Percentiles rank a stretch among this genome's conserved stretches.
Evolutionary conservation across 2,329 filamentous ascomycete species (phyloP).

Genomic region (Colletotrichum musae): DNA sequence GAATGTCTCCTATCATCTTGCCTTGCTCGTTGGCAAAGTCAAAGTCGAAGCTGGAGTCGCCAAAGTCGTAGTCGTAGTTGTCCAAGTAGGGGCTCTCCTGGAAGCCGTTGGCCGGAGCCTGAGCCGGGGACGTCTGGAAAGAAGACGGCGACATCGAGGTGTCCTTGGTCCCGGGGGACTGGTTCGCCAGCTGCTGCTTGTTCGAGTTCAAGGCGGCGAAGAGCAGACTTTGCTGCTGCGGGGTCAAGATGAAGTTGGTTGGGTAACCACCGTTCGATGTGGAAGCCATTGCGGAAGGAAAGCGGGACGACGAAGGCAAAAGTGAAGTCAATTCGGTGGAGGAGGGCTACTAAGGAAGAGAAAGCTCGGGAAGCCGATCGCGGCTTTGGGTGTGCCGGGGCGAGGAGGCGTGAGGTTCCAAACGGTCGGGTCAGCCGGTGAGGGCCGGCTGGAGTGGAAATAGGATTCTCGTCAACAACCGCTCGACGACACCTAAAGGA

Average conservation of each 20-base stretch:
- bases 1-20: constrained; percentile 83
- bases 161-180: constrained; percentile 53
- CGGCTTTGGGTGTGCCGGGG: constrained; percentile 35
- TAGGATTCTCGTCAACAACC: constrained; percentile 11
- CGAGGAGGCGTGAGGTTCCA: constrained; percentile 19
- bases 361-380: constrained; percentile 38
- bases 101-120: constrained; percentile 64
- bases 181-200: constrained; percentile 57
- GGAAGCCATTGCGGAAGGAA: constrained; percentile 63
- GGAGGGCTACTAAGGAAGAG: constrained; percentile 25
- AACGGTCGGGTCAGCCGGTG: constrained; percentile 14
- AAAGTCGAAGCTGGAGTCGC: constrained; percentile 84
- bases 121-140: constrained; percentile 64
- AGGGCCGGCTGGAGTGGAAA: constrained; percentile 6
- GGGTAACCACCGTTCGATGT: constrained; percentile 60
- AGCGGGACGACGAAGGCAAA: constrained; percentile 18
- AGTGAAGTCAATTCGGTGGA: constrained; percentile 22
- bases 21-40: constrained; percentile 67
- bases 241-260: constrained; percentile 77
- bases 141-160: constrained; percentile 63
- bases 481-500: constrained; percentile 4
- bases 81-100: constrained; percentile 88
- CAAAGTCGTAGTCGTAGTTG: constrained; percentile 81
- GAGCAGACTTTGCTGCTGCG: constrained; percentile 82
- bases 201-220: constrained; percentile 84